A percentile compares a stretch with the other conserved stretches of the same genome.
Conservation (phyloP, 1,284 basidiomycete genomes). For the Exobasidium cylindrosporum region DNA sequence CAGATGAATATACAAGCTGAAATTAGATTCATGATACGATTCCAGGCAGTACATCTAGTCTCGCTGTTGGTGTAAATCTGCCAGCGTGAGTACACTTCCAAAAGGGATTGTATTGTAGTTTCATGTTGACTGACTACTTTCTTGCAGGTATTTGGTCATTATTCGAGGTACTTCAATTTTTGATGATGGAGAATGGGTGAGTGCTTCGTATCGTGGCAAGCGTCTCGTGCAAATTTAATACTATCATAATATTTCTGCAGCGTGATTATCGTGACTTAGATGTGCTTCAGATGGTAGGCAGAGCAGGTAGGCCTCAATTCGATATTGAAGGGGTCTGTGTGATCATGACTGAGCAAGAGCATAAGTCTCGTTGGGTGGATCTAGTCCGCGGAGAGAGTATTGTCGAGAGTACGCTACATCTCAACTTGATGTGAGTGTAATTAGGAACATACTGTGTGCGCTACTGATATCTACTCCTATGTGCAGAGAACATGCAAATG, state of each 20-base stretch:
- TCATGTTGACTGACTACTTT: no score
- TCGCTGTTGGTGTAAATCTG: constrained; percentile 83
- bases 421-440: constrained; percentile 20
- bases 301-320: constrained; percentile 86
- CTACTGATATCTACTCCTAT: background rate
- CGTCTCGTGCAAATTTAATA: background rate
- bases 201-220: no score
- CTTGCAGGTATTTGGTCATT: constrained; percentile 41
- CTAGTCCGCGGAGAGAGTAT: constrained; percentile 29
- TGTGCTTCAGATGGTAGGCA: constrained; percentile 64
- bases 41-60: constrained; percentile 59
- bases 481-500: constrained; percentile 36
- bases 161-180: constrained; percentile 42
- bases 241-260: constrained; percentile 18
- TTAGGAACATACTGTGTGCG: no score
- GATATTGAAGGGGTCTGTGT: constrained; percentile 60
- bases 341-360: constrained; percentile 41
- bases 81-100: constrained; percentile 44
- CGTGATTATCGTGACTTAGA: constrained; percentile 40
- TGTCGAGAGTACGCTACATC: constrained; percentile 37
- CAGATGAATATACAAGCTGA: no score
- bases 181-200: constrained; percentile 17
- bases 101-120: no score
- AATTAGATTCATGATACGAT: no score
- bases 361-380: constrained; percentile 30